Evolutionary conservation across 306 rosid species (phyloP).

Genomic region (Arachis stenosperma): DNA sequence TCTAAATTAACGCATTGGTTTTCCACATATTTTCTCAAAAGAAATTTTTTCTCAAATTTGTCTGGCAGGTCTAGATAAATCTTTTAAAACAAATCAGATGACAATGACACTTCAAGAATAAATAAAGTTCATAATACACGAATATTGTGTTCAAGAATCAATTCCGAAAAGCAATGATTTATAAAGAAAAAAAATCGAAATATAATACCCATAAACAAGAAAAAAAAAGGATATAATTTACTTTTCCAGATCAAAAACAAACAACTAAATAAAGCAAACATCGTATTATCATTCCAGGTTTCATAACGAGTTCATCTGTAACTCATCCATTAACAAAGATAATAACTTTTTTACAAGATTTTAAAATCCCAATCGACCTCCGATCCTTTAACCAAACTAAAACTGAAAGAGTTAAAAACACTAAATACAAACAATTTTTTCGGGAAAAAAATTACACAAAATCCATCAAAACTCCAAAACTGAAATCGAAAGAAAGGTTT

Average conservation of each 20-base stretch:
- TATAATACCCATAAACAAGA: not conserved
- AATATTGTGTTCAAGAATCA: not conserved
- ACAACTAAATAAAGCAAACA: not conserved
- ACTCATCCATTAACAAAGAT: not conserved
- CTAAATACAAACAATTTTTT: not conserved
- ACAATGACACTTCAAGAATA: not conserved
- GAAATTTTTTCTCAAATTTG: too few relatives aligned
- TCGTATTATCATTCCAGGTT: not conserved
- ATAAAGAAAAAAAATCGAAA: not conserved
- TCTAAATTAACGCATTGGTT: not conserved
- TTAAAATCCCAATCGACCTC: not conserved
- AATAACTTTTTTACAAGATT: not conserved
- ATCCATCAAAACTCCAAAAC: too few relatives aligned
- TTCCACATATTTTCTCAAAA: not conserved
- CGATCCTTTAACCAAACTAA: not conserved
- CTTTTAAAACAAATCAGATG: not conserved
- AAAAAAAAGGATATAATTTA: not conserved
- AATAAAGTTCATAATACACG: not conserved
- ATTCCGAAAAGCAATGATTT: not conserved
- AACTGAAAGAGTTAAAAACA: not conserved
- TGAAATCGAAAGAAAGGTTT: not conserved
- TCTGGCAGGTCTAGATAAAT: not conserved
- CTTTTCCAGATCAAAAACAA: not conserved
- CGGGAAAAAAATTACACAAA: too few relatives aligned
- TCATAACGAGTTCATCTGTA: not conserved